Base-by-base conservation (phyloP, 2,329 filamentous ascomycete species). In the Chalaropsis ovoidea region DNA sequence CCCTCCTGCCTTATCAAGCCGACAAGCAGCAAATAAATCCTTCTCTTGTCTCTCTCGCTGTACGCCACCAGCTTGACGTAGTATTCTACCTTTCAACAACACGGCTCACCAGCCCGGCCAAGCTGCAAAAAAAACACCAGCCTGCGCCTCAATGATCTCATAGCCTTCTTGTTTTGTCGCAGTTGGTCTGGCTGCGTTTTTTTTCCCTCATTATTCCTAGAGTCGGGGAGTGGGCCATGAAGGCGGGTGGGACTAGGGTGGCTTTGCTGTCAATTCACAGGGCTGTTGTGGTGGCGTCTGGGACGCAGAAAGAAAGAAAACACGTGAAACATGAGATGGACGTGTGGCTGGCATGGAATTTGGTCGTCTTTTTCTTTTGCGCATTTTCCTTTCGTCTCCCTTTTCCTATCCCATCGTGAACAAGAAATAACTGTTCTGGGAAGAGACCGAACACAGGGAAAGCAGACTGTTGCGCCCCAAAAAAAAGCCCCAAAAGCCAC, bases 91-190 rank as follows among this genome's bases (percentile, higher is more conserved):
- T 31, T 35, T 35, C 15, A 19, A n/a, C 27, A 35, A 19, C 54
- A 39, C n/a, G 10, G 54, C 52, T 58, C 13, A 58, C 35, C 27
- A 24, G 31, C 24, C 8, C n/a, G 43, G n/a, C 42, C 3, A 19
- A 27, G 52, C 54, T 58, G 54, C 22, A 58, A 58, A 35, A 35
- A n/a, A 56, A 35, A 35, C 35, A 35, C 17, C 1, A 31, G 27
- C 2, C 24, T 58, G 54, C 54, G 54, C 54, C 54, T 58, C 54
- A 58, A 39, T 58, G 54, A 58, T 58, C 13, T 58, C 54, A 58
- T 58, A 39, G 27, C 54, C 27, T 8, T 47, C 3, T 47, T 47
- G 13, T 35, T 35, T 56, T 35, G 8, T 56, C 27, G 24, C 43
- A 39, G 35, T 47, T n/a, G n/a, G 22, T 31, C 27, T 56, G 22